Evolutionary conservation across 2,329 filamentous ascomycete species (phyloP).

Genomic region (Fonsecaea erecta): DNA sequence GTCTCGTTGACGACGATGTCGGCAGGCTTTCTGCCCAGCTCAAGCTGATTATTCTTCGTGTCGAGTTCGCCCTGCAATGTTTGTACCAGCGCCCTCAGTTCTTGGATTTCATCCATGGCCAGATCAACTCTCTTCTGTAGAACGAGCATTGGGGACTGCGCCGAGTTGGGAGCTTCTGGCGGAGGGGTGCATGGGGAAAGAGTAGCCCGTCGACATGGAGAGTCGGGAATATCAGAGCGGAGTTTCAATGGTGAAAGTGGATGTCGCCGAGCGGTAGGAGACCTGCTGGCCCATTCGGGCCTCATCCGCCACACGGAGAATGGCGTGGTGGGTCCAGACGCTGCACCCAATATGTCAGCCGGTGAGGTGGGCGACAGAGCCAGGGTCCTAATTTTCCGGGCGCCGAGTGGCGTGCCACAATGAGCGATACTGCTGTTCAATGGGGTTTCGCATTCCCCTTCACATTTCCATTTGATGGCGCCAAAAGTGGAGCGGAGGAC

Average conservation of each 20-base stretch:
- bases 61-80: constrained; percentile 27
- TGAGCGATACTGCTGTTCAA: constrained; percentile 35
- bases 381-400: constrained; percentile 29
- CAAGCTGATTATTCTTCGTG: constrained; percentile 13
- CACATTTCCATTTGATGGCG: constrained; percentile 32
- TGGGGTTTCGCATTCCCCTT: constrained; percentile 33
- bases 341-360: constrained; percentile 21
- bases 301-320: constrained; percentile 29
- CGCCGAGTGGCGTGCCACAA: constrained; percentile 33
- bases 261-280: constrained; percentile 22
- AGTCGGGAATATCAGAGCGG: constrained; percentile 25
- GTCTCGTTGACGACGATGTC: neutral
- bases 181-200: constrained; percentile 33
- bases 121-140: constrained; percentile 33
- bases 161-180: constrained; percentile 30
- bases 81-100: constrained; percentile 30
- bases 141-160: constrained; percentile 34
- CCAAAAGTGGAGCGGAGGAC: constrained; percentile 28
- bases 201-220: constrained; percentile 26
- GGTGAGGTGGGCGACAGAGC: constrained; percentile 30
- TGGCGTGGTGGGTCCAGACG: constrained; percentile 15
- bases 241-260: constrained; percentile 29
- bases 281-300: constrained; percentile 23
- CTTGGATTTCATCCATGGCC: constrained; percentile 35
- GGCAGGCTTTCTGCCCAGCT: neutral